Evolutionary conservation across 2,329 filamentous ascomycete species (phyloP).

Genomic region (Neurospora sp.): DNA sequence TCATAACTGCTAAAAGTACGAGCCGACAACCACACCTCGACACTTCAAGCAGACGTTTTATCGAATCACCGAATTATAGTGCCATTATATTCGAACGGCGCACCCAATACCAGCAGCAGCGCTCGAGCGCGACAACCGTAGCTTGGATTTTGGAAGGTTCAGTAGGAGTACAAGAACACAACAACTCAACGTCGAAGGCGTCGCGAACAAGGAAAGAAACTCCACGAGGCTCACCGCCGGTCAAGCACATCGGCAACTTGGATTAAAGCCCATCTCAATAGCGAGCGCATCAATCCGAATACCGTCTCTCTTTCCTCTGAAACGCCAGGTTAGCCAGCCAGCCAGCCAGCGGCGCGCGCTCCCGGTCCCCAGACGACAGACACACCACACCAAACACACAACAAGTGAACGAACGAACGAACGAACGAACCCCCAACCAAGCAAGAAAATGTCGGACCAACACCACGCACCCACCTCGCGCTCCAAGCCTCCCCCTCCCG

Average conservation of each 20-base stretch:
- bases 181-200: not conserved
- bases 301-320: not conserved
- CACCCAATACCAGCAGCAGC: not conserved
- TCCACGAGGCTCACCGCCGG: not conserved
- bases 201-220: not conserved
- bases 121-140: not conserved
- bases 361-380: not conserved
- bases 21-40: not conserved
- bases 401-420: not conserved
- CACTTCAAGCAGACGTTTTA: not conserved
- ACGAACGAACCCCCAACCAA: not conserved
- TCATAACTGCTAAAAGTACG: not conserved
- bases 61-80: not conserved
- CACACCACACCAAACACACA: not conserved
- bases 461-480: constrained; percentile 46
- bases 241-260: not conserved
- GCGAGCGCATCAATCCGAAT: not conserved
- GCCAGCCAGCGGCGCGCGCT: not conserved
- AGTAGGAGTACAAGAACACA: not conserved
- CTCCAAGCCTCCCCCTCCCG: constrained; percentile 56
- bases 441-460: constrained; percentile 16
- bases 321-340: not conserved
- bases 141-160: not conserved
- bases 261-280: not conserved
- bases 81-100: not conserved